Evolutionary conservation across 345 rosid species (phyloP), one percentile per base, ranked within the genome.

Genomic region (Cochlearia excelsa): DNA sequence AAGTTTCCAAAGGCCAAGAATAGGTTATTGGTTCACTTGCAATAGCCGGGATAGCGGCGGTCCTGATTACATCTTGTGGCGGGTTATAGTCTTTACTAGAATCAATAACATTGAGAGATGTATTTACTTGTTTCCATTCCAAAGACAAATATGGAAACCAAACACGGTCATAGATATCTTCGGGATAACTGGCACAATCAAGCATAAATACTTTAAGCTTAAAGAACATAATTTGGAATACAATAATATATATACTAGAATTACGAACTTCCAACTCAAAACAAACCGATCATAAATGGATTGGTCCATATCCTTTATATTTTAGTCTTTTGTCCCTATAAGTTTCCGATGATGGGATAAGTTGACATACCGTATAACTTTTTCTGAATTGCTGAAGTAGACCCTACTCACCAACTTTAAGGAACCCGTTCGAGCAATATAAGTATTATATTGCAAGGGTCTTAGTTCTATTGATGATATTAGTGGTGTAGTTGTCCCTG

Each of bases 81-180:
- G 57, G 56, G 2, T 0, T 37, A 57, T 27, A 72, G 3, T 45
- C 58, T 1, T 0, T 0, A 0, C 48, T 5, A 34, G 27, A 43
- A 1, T 43, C 46, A 0, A 0, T 28, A 0, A 67, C 1, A 3
- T 43, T 43, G 2, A 2, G 40, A 11, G 65, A 45, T 60, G 79
- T 63, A 4, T 5, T 61, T 51, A 48, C n/a, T 0, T 11, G 59
- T 0, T 42, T 55, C 67, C 71, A 74, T 0, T 45, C 1, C 0
- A 0, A 1, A 11, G 0, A 3, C 0, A 5, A 37, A 7, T 1
- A 6, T 8, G 81, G 77, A 27, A 0, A 0, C 79, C 85, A 81
- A 9, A 61, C 0, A 10, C 82, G 77, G 38, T 81, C 82, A 39
- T 46, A 57, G 0, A 66, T 45, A 28, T 80, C 81, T 35, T 77